A percentile compares a stretch with the other conserved stretches of the same genome.
phyloP scores from a whole-genome alignment of 495 filamentous ascomycete genomes.

The Viridothelium virens region DNA sequence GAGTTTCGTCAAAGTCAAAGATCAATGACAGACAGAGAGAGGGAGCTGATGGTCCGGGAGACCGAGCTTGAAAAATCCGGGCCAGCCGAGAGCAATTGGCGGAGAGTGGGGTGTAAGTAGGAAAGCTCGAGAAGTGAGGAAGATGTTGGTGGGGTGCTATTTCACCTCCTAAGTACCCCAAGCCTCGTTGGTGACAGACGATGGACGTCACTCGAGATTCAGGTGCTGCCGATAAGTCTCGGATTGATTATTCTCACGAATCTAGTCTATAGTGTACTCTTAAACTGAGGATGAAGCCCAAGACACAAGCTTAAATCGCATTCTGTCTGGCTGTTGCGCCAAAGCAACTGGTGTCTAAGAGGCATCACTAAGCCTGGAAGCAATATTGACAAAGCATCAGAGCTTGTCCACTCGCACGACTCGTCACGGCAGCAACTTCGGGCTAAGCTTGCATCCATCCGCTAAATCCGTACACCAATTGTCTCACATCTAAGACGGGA shows the following conservation, averaged over 20 bases:
- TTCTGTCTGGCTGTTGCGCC: too few relatives aligned
- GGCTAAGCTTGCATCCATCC: not conserved
- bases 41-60: not conserved
- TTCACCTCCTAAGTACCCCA: not conserved
- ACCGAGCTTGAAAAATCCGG: not conserved
- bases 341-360: not conserved
- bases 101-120: not conserved
- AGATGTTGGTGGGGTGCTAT: slow-evolving; percentile 3
- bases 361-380: slow-evolving; percentile 3
- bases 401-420: not conserved
- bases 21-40: not conserved
- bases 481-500: not conserved
- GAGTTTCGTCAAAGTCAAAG: not conserved
- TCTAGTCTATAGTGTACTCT: not conserved
- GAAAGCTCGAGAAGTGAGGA: not conserved
- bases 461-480: not conserved
- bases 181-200: not conserved
- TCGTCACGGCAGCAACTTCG: not conserved
- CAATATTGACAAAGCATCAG: not conserved
- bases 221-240: not conserved
- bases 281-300: too few relatives aligned
- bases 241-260: not conserved
- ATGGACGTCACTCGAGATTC: not conserved
- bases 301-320: too few relatives aligned
- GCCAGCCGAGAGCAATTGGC: not conserved